Evolutionary conservation across 2,329 filamentous ascomycete genomes (phyloP), one percentile per base, ranked within the genome.

Genomic region (Botrytis aclada): DNA sequence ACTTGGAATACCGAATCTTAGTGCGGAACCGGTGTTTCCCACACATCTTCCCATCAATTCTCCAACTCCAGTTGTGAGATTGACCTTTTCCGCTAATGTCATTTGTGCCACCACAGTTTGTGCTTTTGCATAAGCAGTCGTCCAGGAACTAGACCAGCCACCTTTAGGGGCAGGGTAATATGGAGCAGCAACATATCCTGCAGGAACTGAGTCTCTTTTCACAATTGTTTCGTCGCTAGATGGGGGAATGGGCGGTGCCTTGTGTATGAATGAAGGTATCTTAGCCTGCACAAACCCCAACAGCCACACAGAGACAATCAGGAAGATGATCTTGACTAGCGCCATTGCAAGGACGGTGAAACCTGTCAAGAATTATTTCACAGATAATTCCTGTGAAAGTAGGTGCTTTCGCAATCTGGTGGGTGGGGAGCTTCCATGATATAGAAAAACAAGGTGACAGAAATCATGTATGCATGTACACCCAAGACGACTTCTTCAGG

Each of bases 31-130:
- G 0, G 92, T 92, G 78, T 95, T 94, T 56, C 93, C 93, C 34
- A 91, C 90, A 76, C 93, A 96, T 41, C 85, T 89, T 43, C 88
- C 75, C 92, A 94, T 94, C 75, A 86, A 91, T 60, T 90, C 86
- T 1, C 92, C 92, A 1, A 87, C 90, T 5, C 92, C 92, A 1
- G 88, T 88, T 0, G 92, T 94, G 69, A 94, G 86, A 79, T 94
- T 95, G 5, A 91, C 90, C 83, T 95, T 95, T 80, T 95, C 93
- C 2, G 92, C 92, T 72, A 95, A 82, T 0, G 92, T 95, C 92
- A 95, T 93, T 65, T 89, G 87, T 70, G 88, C 87, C 25, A 95
- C 92, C 22, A 95, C 81, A 5, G 84, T 81, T 73, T 89, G 86
- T 1, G 93, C 93, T 78, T 92, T 93, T 70, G 83, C 83, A 79